Conservation (phyloP, 306 rosid species). For the Medicago ruthenica region DNA sequence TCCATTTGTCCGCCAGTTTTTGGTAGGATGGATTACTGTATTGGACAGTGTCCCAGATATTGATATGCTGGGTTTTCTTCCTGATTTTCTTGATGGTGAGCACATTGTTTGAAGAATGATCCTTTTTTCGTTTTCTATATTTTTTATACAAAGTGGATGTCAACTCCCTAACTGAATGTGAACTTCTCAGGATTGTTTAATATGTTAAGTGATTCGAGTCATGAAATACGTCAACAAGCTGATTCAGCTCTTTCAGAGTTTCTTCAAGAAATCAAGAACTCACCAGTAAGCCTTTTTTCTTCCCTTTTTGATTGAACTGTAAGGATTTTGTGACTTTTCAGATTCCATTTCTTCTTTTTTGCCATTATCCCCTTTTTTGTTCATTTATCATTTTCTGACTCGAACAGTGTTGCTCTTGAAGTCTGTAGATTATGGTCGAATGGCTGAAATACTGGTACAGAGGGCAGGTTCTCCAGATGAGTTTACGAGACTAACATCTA, state of each 20-base stretch:
- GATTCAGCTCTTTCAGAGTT: constrained; percentile 99
- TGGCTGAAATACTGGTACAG: constrained; percentile 97
- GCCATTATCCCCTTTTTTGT: constrained; percentile 48
- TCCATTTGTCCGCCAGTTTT: constrained; percentile 98
- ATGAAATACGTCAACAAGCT: constrained; percentile 98
- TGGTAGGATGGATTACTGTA: constrained; percentile 99
- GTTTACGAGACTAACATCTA: constrained; percentile 93
- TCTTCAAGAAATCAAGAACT: constrained; percentile 98
- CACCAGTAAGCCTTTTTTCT: constrained; percentile 88
- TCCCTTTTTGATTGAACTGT: constrained; percentile 42
- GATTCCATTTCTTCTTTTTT: constrained; percentile 22
- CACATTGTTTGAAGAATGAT: constrained; percentile 14
- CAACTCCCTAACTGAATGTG: constrained; percentile 35
- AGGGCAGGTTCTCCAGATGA: constrained; percentile 92
- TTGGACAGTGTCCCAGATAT: constrained; percentile 98
- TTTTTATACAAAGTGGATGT: constrained; percentile 30
- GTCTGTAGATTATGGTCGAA: constrained; percentile 99
- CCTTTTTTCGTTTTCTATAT: constrained; percentile 22
- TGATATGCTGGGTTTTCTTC: constrained; percentile 98
- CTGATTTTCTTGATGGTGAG: constrained; percentile 91
- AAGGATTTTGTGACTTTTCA: constrained; percentile 50
- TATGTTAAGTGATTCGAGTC: constrained; percentile 97
- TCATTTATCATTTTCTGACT: constrained; percentile 94
- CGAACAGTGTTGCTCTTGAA: constrained; percentile 99
- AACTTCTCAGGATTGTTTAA: constrained; percentile 87